phyloP scores from a whole-genome alignment of 257 asterid species.

The Nicotiana tomentosiformis region DNA sequence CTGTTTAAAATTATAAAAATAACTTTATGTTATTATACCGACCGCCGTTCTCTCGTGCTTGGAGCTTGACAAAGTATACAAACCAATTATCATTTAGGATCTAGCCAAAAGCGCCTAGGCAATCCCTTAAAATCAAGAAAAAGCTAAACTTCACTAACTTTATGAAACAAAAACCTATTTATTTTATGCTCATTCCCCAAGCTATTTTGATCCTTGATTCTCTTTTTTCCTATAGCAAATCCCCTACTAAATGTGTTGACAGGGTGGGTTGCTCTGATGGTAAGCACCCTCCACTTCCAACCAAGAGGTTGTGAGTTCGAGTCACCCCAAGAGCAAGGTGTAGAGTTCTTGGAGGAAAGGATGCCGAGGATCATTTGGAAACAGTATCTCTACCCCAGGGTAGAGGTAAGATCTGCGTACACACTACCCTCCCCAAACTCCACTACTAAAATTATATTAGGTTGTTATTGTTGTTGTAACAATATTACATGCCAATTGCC shows the following conservation, averaged over 20 bases:
- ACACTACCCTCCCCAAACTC: too few relatives aligned
- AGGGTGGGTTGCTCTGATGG: too few relatives aligned
- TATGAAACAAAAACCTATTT: not conserved
- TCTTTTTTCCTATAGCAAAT: not conserved
- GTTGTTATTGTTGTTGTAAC: too few relatives aligned
- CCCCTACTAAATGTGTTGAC: not conserved
- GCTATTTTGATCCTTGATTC: not conserved
- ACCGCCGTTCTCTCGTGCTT: conserved; percentile 7
- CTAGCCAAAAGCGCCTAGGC: not conserved
- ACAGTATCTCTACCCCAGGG: too few relatives aligned
- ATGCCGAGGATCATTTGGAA: too few relatives aligned
- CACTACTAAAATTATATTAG: too few relatives aligned
- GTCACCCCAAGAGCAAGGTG: too few relatives aligned
- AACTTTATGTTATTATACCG: not conserved
- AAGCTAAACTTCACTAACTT: conserved; percentile 5
- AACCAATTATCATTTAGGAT: not conserved
- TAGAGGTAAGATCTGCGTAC: too few relatives aligned
- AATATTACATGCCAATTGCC: too few relatives aligned
- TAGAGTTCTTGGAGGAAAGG: too few relatives aligned
- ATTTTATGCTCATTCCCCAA: not conserved
- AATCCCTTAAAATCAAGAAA: not conserved
- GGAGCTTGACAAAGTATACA: conserved; percentile 2
- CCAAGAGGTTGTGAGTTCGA: too few relatives aligned
- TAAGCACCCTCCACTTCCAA: too few relatives aligned
- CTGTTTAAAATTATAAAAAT: not conserved